Conservation (phyloP, 805 yeast genomes). For the Kodamaea jinghongensis region DNA sequence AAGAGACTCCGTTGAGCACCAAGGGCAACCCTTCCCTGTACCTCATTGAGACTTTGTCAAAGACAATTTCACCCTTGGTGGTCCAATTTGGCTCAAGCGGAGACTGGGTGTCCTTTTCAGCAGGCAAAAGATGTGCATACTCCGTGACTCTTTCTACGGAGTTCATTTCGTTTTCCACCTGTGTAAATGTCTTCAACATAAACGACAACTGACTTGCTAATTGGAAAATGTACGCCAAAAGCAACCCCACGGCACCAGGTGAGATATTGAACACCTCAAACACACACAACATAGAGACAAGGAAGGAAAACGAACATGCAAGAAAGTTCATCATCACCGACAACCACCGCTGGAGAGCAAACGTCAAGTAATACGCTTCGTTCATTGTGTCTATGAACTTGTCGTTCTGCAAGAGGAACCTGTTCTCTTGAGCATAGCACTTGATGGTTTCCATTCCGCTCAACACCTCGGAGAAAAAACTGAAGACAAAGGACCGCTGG, state of each 20-base stretch:
- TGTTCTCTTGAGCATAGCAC: constrained; percentile 46
- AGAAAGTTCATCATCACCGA: constrained; percentile 56
- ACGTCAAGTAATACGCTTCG: constrained; percentile 60
- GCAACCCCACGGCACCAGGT: constrained; percentile 65
- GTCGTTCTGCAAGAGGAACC: constrained; percentile 51
- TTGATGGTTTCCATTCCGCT: constrained; percentile 65
- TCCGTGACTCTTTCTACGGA: constrained; percentile 69
- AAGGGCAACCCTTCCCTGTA: constrained; percentile 61
- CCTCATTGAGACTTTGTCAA: constrained; percentile 48
- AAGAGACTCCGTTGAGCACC: constrained; percentile 47
- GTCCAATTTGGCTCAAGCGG: constrained; percentile 52
- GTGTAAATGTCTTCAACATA: constrained; percentile 62
- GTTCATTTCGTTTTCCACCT: constrained; percentile 73
- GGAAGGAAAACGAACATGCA: constrained; percentile 49
- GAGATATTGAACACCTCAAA: constrained; percentile 55
- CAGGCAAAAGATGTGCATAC: constrained; percentile 56
- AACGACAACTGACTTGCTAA: constrained; percentile 56
- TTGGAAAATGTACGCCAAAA: constrained; percentile 57
- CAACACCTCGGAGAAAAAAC: constrained; percentile 67
- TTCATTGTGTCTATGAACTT: constrained; percentile 56
- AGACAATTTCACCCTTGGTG: constrained; percentile 44
- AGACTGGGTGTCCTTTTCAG: constrained; percentile 46
- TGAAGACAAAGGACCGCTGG: constrained; percentile 66
- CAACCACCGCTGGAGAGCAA: constrained; percentile 73
- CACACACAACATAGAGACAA: constrained; percentile 58